A percentile compares a stretch with the other conserved stretches of the same genome.
These are phyloP conservation scores for Antrodiella citrinella DNA, from an alignment of 768 basidiomycete genomes.

Conservation along the genomic window DNA sequence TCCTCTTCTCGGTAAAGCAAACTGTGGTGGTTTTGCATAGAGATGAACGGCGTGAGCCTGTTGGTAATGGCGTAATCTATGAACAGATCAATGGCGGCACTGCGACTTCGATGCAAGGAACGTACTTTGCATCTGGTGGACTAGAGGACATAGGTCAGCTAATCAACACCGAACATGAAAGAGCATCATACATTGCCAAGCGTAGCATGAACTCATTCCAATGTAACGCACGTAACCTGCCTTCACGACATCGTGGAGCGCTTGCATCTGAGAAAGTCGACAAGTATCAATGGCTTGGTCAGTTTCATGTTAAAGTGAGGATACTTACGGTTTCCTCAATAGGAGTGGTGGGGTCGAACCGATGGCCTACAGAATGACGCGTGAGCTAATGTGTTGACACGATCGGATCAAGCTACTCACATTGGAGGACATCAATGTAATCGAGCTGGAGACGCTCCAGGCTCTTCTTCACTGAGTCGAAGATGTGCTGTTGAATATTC, in stretches of 20 bases:
- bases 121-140: slow-evolving; percentile 26
- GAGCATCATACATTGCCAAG: slow-evolving; percentile 24
- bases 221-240: slow-evolving; percentile 35
- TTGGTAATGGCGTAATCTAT: slow-evolving; percentile 31
- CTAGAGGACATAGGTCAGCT: slow-evolving; percentile 8
- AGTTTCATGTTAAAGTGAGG: too few relatives aligned
- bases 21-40: slow-evolving; percentile 57
- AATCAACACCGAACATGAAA: not conserved
- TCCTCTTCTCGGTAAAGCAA: slow-evolving; percentile 57
- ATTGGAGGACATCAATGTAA: slow-evolving; percentile 39
- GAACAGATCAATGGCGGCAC: not conserved
- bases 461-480: slow-evolving; percentile 34
- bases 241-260: slow-evolving; percentile 38
- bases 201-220: slow-evolving; percentile 29
- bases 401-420: slow-evolving; percentile 7
- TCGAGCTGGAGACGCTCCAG: slow-evolving; percentile 36
- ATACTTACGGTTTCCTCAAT: slow-evolving; percentile 29
- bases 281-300: not conserved
- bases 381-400: not conserved
- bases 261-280: slow-evolving; percentile 27
- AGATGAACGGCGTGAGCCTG: slow-evolving; percentile 44
- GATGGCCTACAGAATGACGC: slow-evolving; percentile 12
- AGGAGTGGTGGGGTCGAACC: slow-evolving; percentile 28
- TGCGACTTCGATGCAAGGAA: not conserved
- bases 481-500: slow-evolving; percentile 32